Evolutionary conservation across 352 stramenopile species (phyloP), one percentile per base, ranked within the genome.

Genomic region (Phytophthora pistaciae): DNA sequence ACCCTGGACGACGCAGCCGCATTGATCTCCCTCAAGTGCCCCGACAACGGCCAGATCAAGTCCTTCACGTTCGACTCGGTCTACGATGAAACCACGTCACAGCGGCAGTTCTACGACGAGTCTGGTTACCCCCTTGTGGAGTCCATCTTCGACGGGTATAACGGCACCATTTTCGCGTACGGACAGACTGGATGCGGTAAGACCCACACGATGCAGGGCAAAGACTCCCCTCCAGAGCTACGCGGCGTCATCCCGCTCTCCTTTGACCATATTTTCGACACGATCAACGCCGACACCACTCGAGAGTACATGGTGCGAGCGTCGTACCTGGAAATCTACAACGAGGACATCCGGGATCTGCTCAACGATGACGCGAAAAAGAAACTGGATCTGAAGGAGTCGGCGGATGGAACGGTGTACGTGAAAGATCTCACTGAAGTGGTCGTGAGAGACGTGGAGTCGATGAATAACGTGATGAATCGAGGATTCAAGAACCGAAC

Each of bases 251-350:
- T 96, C 56, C 90, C 90, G 14, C 74, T 91, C 48, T 93, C 87
- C 10, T 95, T 95, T 68, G 87, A 95, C 63, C 88, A 96, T 64
- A 92, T 96, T 60, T 96, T 96, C 48, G 88, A 96, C 40, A 93
- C 85, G 20, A 95, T 96, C 58, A 82, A 82, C 44, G 76, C 87
- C 21, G 87, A 96, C 44, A 77, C 77, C 9, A 81, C 70, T 5
- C 75, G 78, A 10, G 87, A 96, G 57, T 94, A 96, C 66, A 95
- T 94, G 89, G 86, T 94, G 7, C 83, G 89, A 56, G 89, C 85
- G 38, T 98, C 91, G 52, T 98, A 98, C 74, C 79, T 98, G 21
- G 95, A 98, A 70, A 98, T 98, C 55, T 98, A 98, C 85, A 98
- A 98, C 64, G 95, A 98, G 62, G 91, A 97, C 59, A 97, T 99